These are phyloP conservation scores for Ormosia semicastrata DNA, from an alignment of 306 rosid genomes.

Conservation along the genomic window DNA sequence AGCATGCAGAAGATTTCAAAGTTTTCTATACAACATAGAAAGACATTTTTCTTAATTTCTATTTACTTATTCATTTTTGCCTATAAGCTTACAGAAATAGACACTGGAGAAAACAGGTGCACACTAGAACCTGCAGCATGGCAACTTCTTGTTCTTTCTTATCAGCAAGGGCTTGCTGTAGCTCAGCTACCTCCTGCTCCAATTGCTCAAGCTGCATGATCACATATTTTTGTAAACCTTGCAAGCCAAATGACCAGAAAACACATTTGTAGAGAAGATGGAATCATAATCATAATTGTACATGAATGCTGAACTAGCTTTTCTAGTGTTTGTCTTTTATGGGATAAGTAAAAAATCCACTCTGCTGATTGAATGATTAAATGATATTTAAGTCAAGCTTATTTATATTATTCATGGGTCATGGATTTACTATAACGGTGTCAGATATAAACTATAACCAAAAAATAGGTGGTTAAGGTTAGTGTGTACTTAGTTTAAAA, in stretches of 20 bases:
- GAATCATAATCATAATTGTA: constrained; percentile 5
- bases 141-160: constrained; percentile 90
- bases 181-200: constrained; percentile 73
- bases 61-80: constrained; percentile 32
- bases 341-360: constrained; percentile 17
- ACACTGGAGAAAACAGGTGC: constrained; percentile 38
- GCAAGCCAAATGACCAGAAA: neutral
- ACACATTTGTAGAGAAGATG: constrained; percentile 3
- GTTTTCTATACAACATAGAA: neutral
- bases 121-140: constrained; percentile 76
- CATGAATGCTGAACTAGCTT: constrained; percentile 20
- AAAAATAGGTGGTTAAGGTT: neutral
- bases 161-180: constrained; percentile 59
- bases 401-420: neutral
- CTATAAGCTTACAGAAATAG: constrained; percentile 40
- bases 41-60: constrained; percentile 20
- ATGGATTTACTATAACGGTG: neutral
- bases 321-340: neutral
- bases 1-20: constrained; percentile 30
- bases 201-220: constrained; percentile 77
- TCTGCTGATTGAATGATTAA: neutral
- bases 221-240: constrained; percentile 24
- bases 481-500: neutral
- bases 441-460: neutral
- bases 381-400: neutral